A percentile compares a stretch with the other conserved stretches of the same genome.
These are phyloP conservation scores for Apiotrichum montevideense DNA, from an alignment of 1,284 basidiomycete genomes.

Conservation along the genomic window DNA sequence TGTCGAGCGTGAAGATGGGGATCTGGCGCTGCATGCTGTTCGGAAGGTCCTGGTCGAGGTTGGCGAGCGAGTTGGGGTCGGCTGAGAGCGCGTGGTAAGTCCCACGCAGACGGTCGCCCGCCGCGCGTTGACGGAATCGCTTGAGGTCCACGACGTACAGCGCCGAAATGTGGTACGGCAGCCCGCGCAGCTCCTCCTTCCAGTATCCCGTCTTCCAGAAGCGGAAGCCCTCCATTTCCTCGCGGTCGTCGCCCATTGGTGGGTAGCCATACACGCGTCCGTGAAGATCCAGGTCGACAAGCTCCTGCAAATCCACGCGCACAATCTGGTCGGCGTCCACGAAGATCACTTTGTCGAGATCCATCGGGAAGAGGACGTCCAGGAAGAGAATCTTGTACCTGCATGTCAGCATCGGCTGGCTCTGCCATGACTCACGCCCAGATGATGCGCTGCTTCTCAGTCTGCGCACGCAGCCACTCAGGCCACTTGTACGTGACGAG, in stretches of 20 bases:
- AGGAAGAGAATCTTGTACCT: slow-evolving; percentile 95
- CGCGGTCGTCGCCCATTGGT: slow-evolving; percentile 92
- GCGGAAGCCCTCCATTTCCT: slow-evolving; percentile 93
- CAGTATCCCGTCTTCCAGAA: slow-evolving; percentile 98
- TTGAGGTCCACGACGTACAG: slow-evolving; percentile 95
- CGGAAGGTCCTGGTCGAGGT: slow-evolving; percentile 93
- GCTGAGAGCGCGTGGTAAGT: slow-evolving; percentile 89
- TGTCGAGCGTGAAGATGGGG: slow-evolving; percentile 78
- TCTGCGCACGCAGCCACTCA: slow-evolving; percentile 90
- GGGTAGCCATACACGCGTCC: slow-evolving; percentile 92
- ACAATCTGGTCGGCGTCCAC: slow-evolving; percentile 98
- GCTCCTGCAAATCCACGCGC: slow-evolving; percentile 84
- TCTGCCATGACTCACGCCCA: slow-evolving; percentile 60
- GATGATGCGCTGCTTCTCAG: slow-evolving; percentile 94
- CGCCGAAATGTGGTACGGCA: slow-evolving; percentile 81
- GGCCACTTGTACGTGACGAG: slow-evolving; percentile 99
- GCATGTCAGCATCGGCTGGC: slow-evolving; percentile 19
- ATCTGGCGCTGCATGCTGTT: slow-evolving; percentile 84
- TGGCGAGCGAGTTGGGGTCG: slow-evolving; percentile 87
- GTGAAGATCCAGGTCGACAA: slow-evolving; percentile 82
- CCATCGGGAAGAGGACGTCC: slow-evolving; percentile 96
- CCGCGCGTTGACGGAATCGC: slow-evolving; percentile 70
- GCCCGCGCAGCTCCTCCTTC: slow-evolving; percentile 72
- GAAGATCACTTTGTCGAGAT: slow-evolving; percentile 96
- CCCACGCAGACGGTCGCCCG: slow-evolving; percentile 71